Base-by-base conservation (phyloP, 2,329 filamentous ascomycete genomes). In the Didymella arachidicola region DNA sequence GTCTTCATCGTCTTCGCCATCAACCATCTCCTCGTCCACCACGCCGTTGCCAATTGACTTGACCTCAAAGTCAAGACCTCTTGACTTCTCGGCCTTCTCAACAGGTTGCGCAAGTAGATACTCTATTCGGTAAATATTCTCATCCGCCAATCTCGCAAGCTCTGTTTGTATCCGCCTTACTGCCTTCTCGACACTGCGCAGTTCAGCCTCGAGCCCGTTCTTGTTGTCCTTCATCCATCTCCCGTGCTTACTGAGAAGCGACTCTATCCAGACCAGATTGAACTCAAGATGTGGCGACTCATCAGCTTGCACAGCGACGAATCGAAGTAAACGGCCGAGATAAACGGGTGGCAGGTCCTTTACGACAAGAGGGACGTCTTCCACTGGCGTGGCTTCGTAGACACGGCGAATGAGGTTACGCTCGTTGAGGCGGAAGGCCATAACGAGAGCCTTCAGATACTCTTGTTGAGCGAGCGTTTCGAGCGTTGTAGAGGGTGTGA, bases 391-490 rank as follows among this genome's bases (percentile, higher is more conserved):
- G 2, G 87, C 85, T 78, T 96, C 89, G 79, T 97, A 98, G 18
- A 97, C 91, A 53, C 88, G 87, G 68, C 90, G 90, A 61, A 97
- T 87, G 45, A 99, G 83, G 22, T 88, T 86, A 4, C 87, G 84
- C 76, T 96, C 92, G 79, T 97, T 97, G 58, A 99, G 87, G 6
- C 96, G 90, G 83, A 99, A 99, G 1, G 93, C 90, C 95, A 99
- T 99, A 63, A 97, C 88, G 6, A 99, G 82, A 1, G 95, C 94
- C 79, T 95, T 96, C 63, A 98, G 85, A 77, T 91, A 96, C 72
- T 97, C 91, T 62, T 85, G 86, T 55, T 93, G 87, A 57, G 89
- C 83, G 0, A 98, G 83, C 0, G 93, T 95, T 2, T 89, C 71
- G 5, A 83, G 72, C 0, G 80, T 83, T 19, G 71, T 93, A 1